Evolutionary conservation across 495 filamentous ascomycete genomes (phyloP).

Genomic region (Penicillium maclennaniae): DNA sequence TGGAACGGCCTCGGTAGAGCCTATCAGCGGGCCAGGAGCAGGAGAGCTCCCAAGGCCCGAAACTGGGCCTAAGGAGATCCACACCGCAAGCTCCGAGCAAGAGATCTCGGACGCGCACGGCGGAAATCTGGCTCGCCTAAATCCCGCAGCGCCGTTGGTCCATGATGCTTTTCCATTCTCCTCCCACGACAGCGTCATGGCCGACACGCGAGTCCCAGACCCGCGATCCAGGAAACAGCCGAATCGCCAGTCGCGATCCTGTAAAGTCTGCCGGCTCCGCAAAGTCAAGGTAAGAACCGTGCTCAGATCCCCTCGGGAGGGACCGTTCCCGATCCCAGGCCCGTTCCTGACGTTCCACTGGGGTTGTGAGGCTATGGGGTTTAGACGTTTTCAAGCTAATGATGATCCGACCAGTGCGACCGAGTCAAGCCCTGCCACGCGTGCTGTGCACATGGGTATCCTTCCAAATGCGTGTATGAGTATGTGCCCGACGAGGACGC

Average conservation of each 20-base stretch:
- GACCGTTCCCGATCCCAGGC: slow-evolving; percentile 14
- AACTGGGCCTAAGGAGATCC: neutral
- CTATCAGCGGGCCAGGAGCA: neutral
- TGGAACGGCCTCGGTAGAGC: slow-evolving; percentile 1
- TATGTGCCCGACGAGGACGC: slow-evolving; percentile 33
- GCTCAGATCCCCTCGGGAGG: slow-evolving; percentile 27
- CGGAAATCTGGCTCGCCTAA: slow-evolving; percentile 32
- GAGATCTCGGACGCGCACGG: slow-evolving; percentile 27
- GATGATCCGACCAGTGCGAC: slow-evolving; percentile 34
- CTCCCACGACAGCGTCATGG: slow-evolving; percentile 20
- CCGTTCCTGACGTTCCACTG: slow-evolving; percentile 12
- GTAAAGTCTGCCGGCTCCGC: slow-evolving; percentile 42
- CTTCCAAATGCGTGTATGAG: slow-evolving; percentile 44
- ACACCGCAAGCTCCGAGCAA: slow-evolving; percentile 8
- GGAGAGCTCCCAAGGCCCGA: neutral
- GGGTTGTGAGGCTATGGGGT: neutral
- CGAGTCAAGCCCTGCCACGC: slow-evolving; percentile 46
- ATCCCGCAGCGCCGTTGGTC: slow-evolving; percentile 35
- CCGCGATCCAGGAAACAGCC: slow-evolving; percentile 20
- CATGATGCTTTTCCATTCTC: slow-evolving; percentile 17
- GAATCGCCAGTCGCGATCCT: slow-evolving; percentile 42
- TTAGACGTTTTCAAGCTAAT: slow-evolving; percentile 9
- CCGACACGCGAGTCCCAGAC: slow-evolving; percentile 24
- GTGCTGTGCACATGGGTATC: slow-evolving; percentile 46
- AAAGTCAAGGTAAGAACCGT: slow-evolving; percentile 43